A percentile compares a stretch with the other conserved stretches of the same genome.
These are phyloP conservation scores for Cucurbitaria berberidis DNA, from an alignment of 2,329 filamentous ascomycete species.

Conservation along the genomic window DNA sequence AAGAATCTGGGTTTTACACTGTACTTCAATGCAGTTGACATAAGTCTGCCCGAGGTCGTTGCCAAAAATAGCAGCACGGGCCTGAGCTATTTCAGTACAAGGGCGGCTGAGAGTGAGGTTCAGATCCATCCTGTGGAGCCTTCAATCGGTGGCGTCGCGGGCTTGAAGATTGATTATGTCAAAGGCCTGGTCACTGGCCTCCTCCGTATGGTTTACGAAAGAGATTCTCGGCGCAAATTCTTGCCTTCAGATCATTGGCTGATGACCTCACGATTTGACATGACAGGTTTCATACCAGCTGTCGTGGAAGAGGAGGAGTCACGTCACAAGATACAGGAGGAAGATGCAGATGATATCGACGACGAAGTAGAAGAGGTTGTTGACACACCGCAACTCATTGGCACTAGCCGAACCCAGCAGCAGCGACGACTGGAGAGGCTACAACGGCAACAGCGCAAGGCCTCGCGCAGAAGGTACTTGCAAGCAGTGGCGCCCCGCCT, in stretches of 20 bases:
- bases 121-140: slow-evolving; percentile 41
- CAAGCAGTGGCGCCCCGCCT: slow-evolving; percentile 83
- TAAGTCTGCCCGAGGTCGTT: slow-evolving; percentile 55
- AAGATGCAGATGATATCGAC: slow-evolving; percentile 64
- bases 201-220: slow-evolving; percentile 86
- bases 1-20: slow-evolving; percentile 90
- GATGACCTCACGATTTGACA: slow-evolving; percentile 87
- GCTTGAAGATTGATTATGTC: slow-evolving; percentile 78
- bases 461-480: slow-evolving; percentile 72
- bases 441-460: slow-evolving; percentile 68
- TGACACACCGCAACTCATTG: slow-evolving; percentile 52
- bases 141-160: slow-evolving; percentile 67
- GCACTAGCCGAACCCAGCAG: slow-evolving; percentile 67
- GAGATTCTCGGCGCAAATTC: slow-evolving; percentile 88
- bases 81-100: slow-evolving; percentile 45
- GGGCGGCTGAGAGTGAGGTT: slow-evolving; percentile 25
- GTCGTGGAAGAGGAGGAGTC: slow-evolving; percentile 87
- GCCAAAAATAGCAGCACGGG: slow-evolving; percentile 57
- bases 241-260: slow-evolving; percentile 87
- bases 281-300: slow-evolving; percentile 83
- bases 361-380: slow-evolving; percentile 49
- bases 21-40: slow-evolving; percentile 80
- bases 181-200: slow-evolving; percentile 80
- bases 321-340: slow-evolving; percentile 70
- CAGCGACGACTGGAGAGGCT: slow-evolving; percentile 67